Percentiles rank a stretch among this genome's conserved stretches.
These are phyloP conservation scores for Diaporthe aspalathi DNA, from an alignment of 2,329 filamentous ascomycete species.

Conservation along the genomic window DNA sequence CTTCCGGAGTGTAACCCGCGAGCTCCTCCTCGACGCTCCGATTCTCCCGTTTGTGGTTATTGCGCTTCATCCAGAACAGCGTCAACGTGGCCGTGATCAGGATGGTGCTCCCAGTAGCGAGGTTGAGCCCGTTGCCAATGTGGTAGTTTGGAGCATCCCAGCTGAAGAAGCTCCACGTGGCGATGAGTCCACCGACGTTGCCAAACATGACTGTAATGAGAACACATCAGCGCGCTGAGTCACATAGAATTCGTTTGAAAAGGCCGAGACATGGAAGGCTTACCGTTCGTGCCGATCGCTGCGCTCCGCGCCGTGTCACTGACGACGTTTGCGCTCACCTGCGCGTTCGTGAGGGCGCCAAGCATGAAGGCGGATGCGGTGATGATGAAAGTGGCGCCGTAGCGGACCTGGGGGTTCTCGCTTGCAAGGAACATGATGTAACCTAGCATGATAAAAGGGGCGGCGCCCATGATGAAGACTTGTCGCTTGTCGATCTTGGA, in stretches of 20 bases:
- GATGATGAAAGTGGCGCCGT: slow-evolving; percentile 78
- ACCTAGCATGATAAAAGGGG: slow-evolving; percentile 74
- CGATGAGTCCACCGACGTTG: slow-evolving; percentile 76
- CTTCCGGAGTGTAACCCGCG: slow-evolving; percentile 60
- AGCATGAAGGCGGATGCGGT: slow-evolving; percentile 72
- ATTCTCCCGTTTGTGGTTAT: slow-evolving; percentile 67
- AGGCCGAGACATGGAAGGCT: neutral
- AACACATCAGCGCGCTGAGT: neutral
- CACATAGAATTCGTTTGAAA: too few species aligned
- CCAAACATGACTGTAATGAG: slow-evolving; percentile 70
- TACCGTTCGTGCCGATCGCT: slow-evolving; percentile 69
- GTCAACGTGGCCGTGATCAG: slow-evolving; percentile 61
- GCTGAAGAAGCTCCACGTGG: slow-evolving; percentile 73
- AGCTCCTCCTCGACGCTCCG: slow-evolving; percentile 61
- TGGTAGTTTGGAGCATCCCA: slow-evolving; percentile 74
- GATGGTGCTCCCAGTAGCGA: slow-evolving; percentile 66
- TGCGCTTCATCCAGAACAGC: slow-evolving; percentile 68
- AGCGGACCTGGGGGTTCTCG: slow-evolving; percentile 63
- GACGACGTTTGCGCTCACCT: slow-evolving; percentile 77
- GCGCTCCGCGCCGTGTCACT: slow-evolving; percentile 76
- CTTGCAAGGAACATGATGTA: slow-evolving; percentile 78
- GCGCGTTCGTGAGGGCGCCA: slow-evolving; percentile 74
- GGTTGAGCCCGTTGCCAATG: slow-evolving; percentile 77
- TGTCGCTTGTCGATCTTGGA: slow-evolving; percentile 70
- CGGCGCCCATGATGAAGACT: slow-evolving; percentile 69